Conservation (phyloP, 257 asterid species). For the Plantago major region DNA sequence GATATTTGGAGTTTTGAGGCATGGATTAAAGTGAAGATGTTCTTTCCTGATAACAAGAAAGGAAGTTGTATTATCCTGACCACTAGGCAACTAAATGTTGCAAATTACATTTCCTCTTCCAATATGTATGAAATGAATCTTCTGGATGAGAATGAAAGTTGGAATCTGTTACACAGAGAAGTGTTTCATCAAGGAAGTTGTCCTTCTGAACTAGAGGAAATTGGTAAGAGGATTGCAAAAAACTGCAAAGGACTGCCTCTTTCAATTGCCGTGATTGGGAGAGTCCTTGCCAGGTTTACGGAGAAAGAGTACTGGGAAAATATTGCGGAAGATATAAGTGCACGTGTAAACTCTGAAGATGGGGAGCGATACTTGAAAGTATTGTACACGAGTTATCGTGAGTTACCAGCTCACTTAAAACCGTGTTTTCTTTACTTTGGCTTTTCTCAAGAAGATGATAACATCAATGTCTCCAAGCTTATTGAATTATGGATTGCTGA, state of each 20-base stretch:
- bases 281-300: slow-evolving; percentile 12
- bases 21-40: not conserved
- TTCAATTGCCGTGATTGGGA: slow-evolving; percentile 19
- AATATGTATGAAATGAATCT: slow-evolving; percentile 1
- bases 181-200: slow-evolving; percentile 15
- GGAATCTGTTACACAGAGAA: slow-evolving; percentile 10
- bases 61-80: slow-evolving; percentile 19
- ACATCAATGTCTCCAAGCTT: not conserved
- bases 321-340: not conserved
- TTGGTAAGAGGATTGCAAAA: slow-evolving; percentile 12
- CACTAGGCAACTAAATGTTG: slow-evolving; percentile 12
- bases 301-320: slow-evolving; percentile 3
- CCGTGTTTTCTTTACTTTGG: not conserved
- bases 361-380: not conserved
- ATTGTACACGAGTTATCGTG: not conserved
- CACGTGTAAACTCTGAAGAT: not conserved
- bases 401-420: not conserved
- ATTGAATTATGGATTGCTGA: slow-evolving; percentile 3
- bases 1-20: slow-evolving; percentile 3
- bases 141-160: slow-evolving; percentile 17
- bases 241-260: slow-evolving; percentile 24
- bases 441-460: too few species aligned
- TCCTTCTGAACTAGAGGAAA: slow-evolving; percentile 14
- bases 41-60: not conserved
- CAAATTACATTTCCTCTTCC: not conserved